A percentile compares a stretch with the other conserved stretches of the same genome.
phyloP scores from a whole-genome alignment of 2,329 filamentous ascomycete genomes.

The Xylaria sp. region DNA sequence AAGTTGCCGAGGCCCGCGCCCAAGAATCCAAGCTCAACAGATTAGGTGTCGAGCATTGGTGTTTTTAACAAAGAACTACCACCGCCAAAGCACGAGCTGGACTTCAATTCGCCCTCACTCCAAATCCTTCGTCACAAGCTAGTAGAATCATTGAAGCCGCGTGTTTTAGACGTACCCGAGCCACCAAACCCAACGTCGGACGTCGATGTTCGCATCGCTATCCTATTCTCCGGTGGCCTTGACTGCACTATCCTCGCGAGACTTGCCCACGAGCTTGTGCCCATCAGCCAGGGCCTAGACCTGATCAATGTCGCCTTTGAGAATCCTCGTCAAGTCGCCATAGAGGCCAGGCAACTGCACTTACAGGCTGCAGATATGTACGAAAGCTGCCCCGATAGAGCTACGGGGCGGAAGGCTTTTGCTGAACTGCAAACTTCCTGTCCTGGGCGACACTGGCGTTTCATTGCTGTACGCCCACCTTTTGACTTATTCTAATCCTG shows the following conservation, averaged over 20 bases:
- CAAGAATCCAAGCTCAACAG: slow-evolving; percentile 44
- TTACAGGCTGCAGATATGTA: slow-evolving; percentile 55
- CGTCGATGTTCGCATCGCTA: slow-evolving; percentile 65
- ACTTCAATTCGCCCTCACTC: slow-evolving; percentile 57
- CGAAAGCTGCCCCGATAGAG: slow-evolving; percentile 86
- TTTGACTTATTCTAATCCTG: background rate
- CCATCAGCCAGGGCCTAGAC: slow-evolving; percentile 73
- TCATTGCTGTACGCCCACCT: slow-evolving; percentile 66
- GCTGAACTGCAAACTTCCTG: slow-evolving; percentile 75
- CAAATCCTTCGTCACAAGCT: slow-evolving; percentile 60
- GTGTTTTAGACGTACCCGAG: slow-evolving; percentile 69
- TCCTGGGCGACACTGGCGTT: slow-evolving; percentile 76
- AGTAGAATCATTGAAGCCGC: slow-evolving; percentile 64
- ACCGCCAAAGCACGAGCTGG: slow-evolving; percentile 35
- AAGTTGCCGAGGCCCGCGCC: slow-evolving; percentile 41
- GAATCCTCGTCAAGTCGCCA: slow-evolving; percentile 76
- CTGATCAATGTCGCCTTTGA: slow-evolving; percentile 96
- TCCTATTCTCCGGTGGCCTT: slow-evolving; percentile 92
- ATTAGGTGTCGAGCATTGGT: slow-evolving; percentile 60
- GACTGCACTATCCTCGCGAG: slow-evolving; percentile 91
- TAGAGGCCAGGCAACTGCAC: slow-evolving; percentile 49
- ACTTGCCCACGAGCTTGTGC: slow-evolving; percentile 77
- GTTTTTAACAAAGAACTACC: slow-evolving; percentile 57
- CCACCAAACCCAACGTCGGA: slow-evolving; percentile 49
- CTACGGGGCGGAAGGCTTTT: slow-evolving; percentile 82